phyloP scores from a whole-genome alignment of 1,284 basidiomycete species.

The Cutaneotrichosporon mucoides region DNA sequence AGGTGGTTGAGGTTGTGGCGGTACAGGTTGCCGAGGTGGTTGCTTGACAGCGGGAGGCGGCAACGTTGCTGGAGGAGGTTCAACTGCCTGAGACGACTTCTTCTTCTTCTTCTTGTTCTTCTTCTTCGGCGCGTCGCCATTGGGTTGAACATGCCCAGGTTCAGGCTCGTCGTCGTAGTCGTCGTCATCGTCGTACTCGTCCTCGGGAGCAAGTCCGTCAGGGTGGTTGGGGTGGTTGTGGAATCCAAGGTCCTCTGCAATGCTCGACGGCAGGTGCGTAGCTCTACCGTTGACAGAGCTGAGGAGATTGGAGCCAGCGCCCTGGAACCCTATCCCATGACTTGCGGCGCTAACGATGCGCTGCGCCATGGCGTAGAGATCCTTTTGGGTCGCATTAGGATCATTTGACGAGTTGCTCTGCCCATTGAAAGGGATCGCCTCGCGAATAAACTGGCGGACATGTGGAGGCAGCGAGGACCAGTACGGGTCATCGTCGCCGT shows the following conservation, averaged over 20 bases:
- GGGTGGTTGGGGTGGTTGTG: constrained; percentile 54
- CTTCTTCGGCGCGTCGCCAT: constrained; percentile 49
- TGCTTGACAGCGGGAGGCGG: constrained; percentile 39
- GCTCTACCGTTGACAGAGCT: constrained; percentile 31
- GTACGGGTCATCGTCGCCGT: constrained; percentile 56
- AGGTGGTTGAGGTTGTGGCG: constrained; percentile 34
- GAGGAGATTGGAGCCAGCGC: constrained; percentile 41
- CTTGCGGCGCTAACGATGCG: constrained; percentile 57
- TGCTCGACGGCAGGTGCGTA: constrained; percentile 30
- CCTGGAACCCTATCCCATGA: constrained; percentile 52
- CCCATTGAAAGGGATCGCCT: constrained; percentile 53
- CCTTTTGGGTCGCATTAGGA: constrained; percentile 37
- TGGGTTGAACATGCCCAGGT: constrained; percentile 24
- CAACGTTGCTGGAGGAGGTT: constrained; percentile 42
- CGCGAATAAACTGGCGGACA: constrained; percentile 57
- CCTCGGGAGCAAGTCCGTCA: constrained; percentile 31
- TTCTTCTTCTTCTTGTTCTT: constrained; percentile 58
- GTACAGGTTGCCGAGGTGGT: constrained; percentile 36
- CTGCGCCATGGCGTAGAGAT: constrained; percentile 65
- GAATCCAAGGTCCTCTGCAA: constrained; percentile 53
- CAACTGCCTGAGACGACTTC: constrained; percentile 39
- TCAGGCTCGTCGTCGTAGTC: constrained; percentile 36
- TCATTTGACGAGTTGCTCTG: constrained; percentile 29
- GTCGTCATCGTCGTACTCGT: constrained; percentile 52
- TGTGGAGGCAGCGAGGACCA: constrained; percentile 58